These are phyloP conservation scores for Colletotrichum australisinense DNA, from an alignment of 2,329 filamentous ascomycete species.

Conservation along the genomic window DNA sequence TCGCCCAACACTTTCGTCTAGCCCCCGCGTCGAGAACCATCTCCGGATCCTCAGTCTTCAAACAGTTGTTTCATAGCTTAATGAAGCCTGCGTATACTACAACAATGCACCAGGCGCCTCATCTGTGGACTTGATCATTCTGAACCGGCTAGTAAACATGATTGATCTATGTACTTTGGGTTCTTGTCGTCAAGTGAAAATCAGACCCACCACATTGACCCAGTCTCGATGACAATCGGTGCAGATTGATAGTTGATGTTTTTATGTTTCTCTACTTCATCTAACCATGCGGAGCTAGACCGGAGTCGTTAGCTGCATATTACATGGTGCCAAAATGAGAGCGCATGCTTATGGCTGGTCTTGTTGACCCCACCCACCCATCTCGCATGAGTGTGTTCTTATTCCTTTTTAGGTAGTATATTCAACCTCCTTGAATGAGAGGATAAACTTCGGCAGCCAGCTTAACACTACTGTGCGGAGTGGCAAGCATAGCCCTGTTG, in stretches of 20 bases:
- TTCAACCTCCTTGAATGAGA: neutral
- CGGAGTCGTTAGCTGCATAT: neutral
- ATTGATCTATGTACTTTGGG: neutral
- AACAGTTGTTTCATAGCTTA: neutral
- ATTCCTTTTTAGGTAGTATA: slow-evolving; percentile 3
- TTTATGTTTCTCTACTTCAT: neutral
- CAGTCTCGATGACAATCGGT: neutral
- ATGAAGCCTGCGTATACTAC: neutral
- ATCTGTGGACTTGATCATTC: neutral
- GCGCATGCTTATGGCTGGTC: neutral
- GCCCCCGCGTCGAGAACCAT: neutral
- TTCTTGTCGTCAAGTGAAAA: neutral
- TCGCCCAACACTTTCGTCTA: neutral
- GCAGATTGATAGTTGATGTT: neutral
- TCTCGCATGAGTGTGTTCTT: neutral
- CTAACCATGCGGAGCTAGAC: neutral
- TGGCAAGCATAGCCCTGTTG: neutral
- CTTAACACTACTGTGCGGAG: neutral
- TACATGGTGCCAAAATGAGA: too few relatives aligned
- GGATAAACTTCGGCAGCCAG: neutral
- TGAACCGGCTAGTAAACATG: neutral
- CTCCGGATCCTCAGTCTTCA: neutral
- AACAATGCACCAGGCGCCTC: neutral
- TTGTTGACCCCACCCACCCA: neutral
- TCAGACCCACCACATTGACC: neutral